Evolutionary conservation across 805 yeast species (phyloP), one percentile per base, ranked within the genome.

Genomic region (Yarrowia bubula): DNA sequence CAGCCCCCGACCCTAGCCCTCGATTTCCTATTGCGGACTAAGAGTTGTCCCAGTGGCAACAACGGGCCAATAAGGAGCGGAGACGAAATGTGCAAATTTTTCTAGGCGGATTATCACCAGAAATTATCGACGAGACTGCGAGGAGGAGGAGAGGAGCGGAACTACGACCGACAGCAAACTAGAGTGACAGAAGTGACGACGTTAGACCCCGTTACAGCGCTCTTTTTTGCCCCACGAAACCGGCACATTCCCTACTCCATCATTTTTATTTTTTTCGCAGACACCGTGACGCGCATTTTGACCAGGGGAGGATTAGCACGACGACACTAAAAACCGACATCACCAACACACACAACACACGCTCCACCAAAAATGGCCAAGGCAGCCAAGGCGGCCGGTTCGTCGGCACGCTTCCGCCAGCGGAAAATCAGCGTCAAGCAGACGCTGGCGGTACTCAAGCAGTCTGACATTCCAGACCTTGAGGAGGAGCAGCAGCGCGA

Each of bases 341-440:
- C 58, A 37, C 43, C 61, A 55, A 55, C 47, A 39, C 61, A 55
- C 47, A 55, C 61, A 41, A 32, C 46, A 38, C 22, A 8, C 38
- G 31, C 60, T 51, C 46, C 60, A 51, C 46, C 63, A 41, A 43
- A 9, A 18, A 46, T 61, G 33, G 68, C 51, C 41, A 64, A 67
- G 39, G 74, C 78, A 48, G 80, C 84, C 22, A 83, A 84, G 51
- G 51, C 51, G 51, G 46, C 61, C 64, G 55, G 66, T 42, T 63
- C 69, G 48, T 66, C 75, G 35, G 88, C 93, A 46, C 80, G 97
- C 68, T 92, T 92, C 77, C 86, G 99, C 69, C 98, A 93, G 80
- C 84, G 98, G 67, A 95, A 95, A 78, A 92, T 93, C 69, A 88
- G 96, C 55, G 95, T 92, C 55, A 95, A 92, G 75, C 96, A 92